Base-by-base conservation (phyloP, 1,284 basidiomycete species). In the Cutaneotrichosporon sp. region DNA sequence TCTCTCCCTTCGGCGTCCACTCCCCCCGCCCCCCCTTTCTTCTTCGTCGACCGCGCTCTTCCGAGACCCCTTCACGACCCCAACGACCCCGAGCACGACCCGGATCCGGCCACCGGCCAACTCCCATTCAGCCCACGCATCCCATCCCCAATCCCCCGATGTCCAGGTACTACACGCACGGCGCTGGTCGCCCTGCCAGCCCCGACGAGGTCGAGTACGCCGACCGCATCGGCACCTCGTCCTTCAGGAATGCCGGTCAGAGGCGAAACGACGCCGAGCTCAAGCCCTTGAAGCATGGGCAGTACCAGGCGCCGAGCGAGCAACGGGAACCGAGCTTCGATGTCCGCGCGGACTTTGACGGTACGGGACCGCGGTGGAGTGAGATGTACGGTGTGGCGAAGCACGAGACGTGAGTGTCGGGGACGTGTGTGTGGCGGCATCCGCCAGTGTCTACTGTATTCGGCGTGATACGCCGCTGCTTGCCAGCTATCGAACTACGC, bases 311-410 rank as follows among this genome's bases (percentile, higher is more conserved):
- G n/a, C 46, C 49, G 2, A 46, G 47, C 0, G 65, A 67, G 53
- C 65, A 67, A 68, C 70, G 31, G 12, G 83, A 83, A 38, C 81
- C 77, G 26, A 77, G 79, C 7, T 91, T 87, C 81, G 87, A 93
- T 66, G 84, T 93, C 32, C 88, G 85, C 67, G 88, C 89, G 9
- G 90, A 93, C 75, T 93, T 93, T 72, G 91, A 93, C 76, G 92
- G 91, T 61, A 70, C 81, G 5, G 90, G 90, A 0, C 90, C 88
- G 19, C 78, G 80, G 59, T 92, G 91, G 71, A 71, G 68, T 45
- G 69, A 72, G 41, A 52, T 60, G 57, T 86, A 86, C 63, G 69
- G 67, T 72, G 76, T 39, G 78, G 82, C 20, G 82, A 55, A 55
- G 51, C 54, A 64, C 9, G 63, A 61, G 45, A 85, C 52, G 57